Conservation (phyloP, 176 grass and related monocot species). For the Pontederia crassipes region DNA sequence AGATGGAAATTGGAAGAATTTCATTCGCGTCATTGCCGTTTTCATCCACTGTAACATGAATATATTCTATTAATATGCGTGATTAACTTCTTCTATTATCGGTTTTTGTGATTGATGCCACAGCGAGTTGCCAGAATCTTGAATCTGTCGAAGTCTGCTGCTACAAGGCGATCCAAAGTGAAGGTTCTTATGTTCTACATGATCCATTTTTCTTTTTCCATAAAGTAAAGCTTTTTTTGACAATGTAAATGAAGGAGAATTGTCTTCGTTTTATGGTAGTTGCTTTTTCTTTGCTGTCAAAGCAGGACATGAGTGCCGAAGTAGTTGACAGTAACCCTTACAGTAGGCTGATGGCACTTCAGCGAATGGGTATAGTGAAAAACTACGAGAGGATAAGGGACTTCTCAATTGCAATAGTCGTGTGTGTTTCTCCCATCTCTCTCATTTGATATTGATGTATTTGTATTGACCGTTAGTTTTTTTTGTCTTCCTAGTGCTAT, state of each 20-base stretch:
- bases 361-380: conserved; percentile 84
- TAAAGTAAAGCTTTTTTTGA: not conserved
- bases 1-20: no score
- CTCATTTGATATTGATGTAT: not conserved
- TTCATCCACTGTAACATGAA: not conserved
- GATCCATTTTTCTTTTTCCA: not conserved
- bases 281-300: not conserved
- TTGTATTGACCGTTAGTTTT: not conserved
- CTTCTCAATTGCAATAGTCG: conserved; percentile 76
- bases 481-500: not conserved
- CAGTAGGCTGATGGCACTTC: conserved; percentile 90
- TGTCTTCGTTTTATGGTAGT: not conserved
- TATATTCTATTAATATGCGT: not conserved
- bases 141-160: conserved; percentile 13
- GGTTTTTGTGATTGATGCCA: conserved; percentile 36
- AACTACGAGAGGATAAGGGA: conserved; percentile 83
- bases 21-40: not conserved
- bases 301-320: conserved; percentile 92
- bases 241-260: not conserved
- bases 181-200: conserved; percentile 34
- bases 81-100: not conserved
- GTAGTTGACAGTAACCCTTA: conserved; percentile 88
- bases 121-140: conserved; percentile 33
- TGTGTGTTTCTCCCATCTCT: conserved; percentile 24
- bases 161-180: conserved; percentile 40